Percentiles rank a stretch among this genome's conserved stretches.
These are phyloP conservation scores for Fusarium solani-melongenae DNA, from an alignment of 2,329 filamentous ascomycete species.

Conservation along the genomic window DNA sequence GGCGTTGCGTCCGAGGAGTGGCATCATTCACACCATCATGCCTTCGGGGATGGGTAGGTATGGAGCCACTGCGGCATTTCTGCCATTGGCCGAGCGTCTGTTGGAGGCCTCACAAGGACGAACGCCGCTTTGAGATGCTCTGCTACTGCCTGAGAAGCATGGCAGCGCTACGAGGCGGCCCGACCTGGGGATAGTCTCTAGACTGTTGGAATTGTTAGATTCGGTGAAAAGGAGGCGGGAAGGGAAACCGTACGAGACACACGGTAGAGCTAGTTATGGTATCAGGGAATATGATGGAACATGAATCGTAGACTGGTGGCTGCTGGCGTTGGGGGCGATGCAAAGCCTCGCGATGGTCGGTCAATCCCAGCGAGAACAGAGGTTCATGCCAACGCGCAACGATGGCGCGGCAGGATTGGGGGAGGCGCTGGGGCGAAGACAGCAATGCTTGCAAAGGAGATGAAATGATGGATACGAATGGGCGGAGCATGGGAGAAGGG, in stretches of 20 bases:
- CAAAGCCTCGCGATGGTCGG: not conserved
- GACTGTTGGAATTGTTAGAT: not conserved
- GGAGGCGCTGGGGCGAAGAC: not conserved
- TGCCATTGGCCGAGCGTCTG: not conserved
- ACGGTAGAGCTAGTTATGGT: not conserved
- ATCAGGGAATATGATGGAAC: not conserved
- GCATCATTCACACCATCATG: not conserved
- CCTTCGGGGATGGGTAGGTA: not conserved
- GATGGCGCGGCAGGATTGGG: not conserved
- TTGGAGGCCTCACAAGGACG: not conserved
- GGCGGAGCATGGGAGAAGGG: not conserved
- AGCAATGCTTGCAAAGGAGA: not conserved
- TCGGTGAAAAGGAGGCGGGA: not conserved
- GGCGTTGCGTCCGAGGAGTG: too few species aligned
- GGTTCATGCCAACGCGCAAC: not conserved
- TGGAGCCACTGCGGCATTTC: conserved; percentile 11
- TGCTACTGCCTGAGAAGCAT: not conserved
- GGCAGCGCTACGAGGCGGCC: not conserved
- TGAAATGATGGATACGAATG: not conserved
- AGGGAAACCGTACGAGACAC: not conserved
- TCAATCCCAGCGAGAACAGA: not conserved
- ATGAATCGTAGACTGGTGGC: not conserved
- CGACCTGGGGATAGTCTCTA: not conserved
- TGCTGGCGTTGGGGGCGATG: too few species aligned
- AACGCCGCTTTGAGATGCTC: not conserved